phyloP scores from a whole-genome alignment of 2,329 filamentous ascomycete genomes.

The Aspergillus sojae region DNA sequence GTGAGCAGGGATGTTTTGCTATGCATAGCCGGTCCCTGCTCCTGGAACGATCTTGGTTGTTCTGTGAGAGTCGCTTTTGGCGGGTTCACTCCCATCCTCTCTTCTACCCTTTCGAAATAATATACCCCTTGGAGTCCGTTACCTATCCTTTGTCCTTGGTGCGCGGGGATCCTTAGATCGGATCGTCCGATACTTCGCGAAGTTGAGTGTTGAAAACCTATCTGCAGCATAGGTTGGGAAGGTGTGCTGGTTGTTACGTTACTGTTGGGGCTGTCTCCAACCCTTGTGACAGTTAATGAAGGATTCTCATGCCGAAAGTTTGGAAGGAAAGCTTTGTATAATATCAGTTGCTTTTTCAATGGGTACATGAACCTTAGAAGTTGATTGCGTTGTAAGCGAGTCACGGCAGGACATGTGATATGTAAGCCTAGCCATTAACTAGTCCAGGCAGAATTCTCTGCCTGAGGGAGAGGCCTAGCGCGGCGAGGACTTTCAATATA shows the following conservation, averaged over 20 bases:
- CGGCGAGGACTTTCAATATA: neutral
- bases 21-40: neutral
- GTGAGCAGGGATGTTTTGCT: slow-evolving; percentile 2
- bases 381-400: neutral
- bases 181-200: slow-evolving; percentile 22
- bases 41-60: neutral
- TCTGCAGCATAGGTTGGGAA: slow-evolving; percentile 35
- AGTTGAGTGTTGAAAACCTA: slow-evolving; percentile 29
- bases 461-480: neutral
- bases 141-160: slow-evolving; percentile 17
- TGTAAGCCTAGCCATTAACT: neutral
- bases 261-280: slow-evolving; percentile 5
- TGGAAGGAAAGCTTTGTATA: slow-evolving; percentile 6
- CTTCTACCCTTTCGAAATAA: slow-evolving; percentile 22
- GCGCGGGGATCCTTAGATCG: slow-evolving; percentile 13
- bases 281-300: slow-evolving; percentile 2
- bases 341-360: slow-evolving; percentile 4
- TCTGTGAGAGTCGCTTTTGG: slow-evolving; percentile 1
- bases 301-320: slow-evolving; percentile 3
- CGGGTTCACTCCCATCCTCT: slow-evolving; percentile 5
- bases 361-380: neutral
- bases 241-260: slow-evolving; percentile 9
- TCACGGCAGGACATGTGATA: neutral
- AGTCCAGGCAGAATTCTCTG: neutral
- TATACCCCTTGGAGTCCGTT: slow-evolving; percentile 27